Percentiles rank a stretch among this genome's conserved stretches.
These are phyloP conservation scores for Exophiala aquamarina DNA, from an alignment of 2,329 filamentous ascomycete genomes.

Conservation along the genomic window DNA sequence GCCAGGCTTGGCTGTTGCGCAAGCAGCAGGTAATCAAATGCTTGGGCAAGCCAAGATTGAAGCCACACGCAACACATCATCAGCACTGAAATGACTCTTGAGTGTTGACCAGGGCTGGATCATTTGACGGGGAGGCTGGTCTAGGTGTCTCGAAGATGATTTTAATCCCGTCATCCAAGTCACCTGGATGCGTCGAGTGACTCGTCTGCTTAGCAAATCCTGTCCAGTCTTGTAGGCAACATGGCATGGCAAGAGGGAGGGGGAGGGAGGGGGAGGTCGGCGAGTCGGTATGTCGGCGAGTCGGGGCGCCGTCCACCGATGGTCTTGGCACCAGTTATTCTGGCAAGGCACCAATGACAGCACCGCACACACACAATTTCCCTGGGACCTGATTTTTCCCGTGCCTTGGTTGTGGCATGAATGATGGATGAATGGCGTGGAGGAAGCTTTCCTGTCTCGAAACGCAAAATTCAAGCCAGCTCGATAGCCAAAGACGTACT, in stretches of 20 bases:
- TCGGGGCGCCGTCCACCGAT: background rate
- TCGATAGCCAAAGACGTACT: background rate
- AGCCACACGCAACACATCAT: background rate
- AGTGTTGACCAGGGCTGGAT: background rate
- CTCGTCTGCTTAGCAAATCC: background rate
- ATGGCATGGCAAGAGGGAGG: no score
- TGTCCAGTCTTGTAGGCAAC: no score
- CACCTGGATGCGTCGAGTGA: background rate
- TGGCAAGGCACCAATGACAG: no score
- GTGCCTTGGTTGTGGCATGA: no score
- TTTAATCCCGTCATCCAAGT: background rate
- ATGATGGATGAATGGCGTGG: no score
- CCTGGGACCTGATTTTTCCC: no score
- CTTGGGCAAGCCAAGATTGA: constrained; percentile 1
- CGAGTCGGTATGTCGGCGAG: constrained; percentile 5
- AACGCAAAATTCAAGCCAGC: no score
- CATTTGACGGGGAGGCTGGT: no score
- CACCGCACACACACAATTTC: no score
- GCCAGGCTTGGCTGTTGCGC: constrained; percentile 1
- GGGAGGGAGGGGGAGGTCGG: background rate
- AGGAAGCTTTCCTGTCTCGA: no score
- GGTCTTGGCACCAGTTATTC: no score
- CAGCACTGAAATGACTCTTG: background rate
- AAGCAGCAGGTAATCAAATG: background rate
- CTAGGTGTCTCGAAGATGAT: background rate